Evolutionary conservation across 2,329 filamentous ascomycete genomes (phyloP), one percentile per base, ranked within the genome.

Genomic region (Penicillium concentricum): DNA sequence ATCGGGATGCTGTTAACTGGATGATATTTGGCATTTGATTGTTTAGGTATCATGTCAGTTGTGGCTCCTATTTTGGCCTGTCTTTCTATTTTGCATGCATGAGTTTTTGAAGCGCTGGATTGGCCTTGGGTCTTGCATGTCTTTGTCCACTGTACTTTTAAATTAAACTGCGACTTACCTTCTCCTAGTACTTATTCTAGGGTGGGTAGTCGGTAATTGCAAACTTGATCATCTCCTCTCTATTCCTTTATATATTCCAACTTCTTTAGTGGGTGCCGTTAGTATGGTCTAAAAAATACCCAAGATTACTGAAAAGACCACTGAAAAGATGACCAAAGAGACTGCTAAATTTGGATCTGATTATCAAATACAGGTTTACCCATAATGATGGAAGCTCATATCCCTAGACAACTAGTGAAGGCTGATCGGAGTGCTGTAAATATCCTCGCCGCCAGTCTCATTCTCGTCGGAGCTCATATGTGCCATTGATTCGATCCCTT

Each of bases 141-240:
- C 57, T 63, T 67, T 65, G 63, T 63, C 59, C 58, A 66, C 63
- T 73, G 70, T 72, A 72, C 59, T 67, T 63, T 66, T 71, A 71
- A 66, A 61, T 58, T 56, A 63, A 63, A 64, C 60, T 52, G 49
- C 62, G 60, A 61, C 61, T 57, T 64, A 52, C 58, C 59, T 56
- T 62, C 34, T 24, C 52, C 28, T 47, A 46, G 30, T 51, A 48
- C 44, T 39, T 45, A 57, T 35, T 8, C 28, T 59, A 58, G 61
- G 64, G 51, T 57, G 48, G 64, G 61, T 58, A 57, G 64, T 63
- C 62, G 65, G 64, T 69, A 72, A 70, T 64, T 63, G 61, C 60
- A 53, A 57, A 69, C 54, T 61, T 63, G 59, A 67, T 65, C 66
- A 64, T 72, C 70, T 72, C 69, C 69, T 62, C 70, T 73, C 68